These are phyloP conservation scores for Neonectria punicea DNA, from an alignment of 2,329 filamentous ascomycete genomes.

Conservation along the genomic window DNA sequence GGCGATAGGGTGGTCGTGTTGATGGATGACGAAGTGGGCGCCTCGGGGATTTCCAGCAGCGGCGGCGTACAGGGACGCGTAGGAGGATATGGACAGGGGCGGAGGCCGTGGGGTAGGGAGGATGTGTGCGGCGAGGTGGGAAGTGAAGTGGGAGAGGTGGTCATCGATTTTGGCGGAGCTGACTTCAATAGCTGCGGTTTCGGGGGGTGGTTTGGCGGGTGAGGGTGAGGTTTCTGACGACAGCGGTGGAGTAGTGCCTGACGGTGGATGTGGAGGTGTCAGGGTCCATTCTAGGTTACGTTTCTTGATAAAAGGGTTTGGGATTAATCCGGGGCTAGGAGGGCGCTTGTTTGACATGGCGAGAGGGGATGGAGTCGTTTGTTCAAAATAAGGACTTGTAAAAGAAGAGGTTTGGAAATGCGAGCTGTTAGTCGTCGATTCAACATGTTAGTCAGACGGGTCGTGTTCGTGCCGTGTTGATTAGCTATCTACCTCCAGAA, in stretches of 20 bases:
- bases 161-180: conserved; percentile 50
- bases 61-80: conserved; percentile 51
- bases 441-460: not conserved
- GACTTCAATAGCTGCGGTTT: conserved; percentile 54
- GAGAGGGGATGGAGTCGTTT: not conserved
- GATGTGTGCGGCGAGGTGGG: conserved; percentile 44
- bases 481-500: not conserved
- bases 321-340: conserved; percentile 49
- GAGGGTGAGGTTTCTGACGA: conserved; percentile 18
- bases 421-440: no score
- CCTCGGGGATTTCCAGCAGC: conserved; percentile 47
- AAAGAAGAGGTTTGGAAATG: no score
- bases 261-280: conserved; percentile 21
- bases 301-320: conserved; percentile 60
- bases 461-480: not conserved
- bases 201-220: conserved; percentile 34
- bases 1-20: conserved; percentile 77
- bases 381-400: no score
- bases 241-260: conserved; percentile 7
- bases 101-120: conserved; percentile 41
- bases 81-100: conserved; percentile 48
- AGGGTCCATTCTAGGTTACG: conserved; percentile 58
- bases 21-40: conserved; percentile 75
- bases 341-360: conserved; percentile 43
- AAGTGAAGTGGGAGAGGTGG: conserved; percentile 53